Conservation (phyloP, 805 yeast genomes). For the Candida oleophila region DNA sequence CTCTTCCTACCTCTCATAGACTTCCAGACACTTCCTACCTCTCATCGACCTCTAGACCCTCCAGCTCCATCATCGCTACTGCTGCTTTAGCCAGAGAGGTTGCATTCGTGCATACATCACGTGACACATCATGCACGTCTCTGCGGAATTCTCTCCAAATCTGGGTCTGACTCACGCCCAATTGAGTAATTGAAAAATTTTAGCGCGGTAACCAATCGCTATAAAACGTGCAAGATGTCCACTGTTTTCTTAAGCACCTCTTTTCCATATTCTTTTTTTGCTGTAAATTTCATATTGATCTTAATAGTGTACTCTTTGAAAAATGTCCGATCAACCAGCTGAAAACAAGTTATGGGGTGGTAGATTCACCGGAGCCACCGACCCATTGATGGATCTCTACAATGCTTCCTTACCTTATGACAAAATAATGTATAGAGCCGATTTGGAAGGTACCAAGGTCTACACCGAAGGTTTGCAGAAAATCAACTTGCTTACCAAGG, state of each 20-base stretch:
- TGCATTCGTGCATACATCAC: too few species aligned
- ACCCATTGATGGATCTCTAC: constrained; percentile 95
- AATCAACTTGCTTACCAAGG: constrained; percentile 66
- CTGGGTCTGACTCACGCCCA: constrained; percentile 1
- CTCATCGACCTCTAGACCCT: too few species aligned
- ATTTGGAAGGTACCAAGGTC: constrained; percentile 89
- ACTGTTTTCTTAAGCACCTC: background rate
- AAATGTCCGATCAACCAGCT: constrained; percentile 46
- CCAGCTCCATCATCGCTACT: too few species aligned
- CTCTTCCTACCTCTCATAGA: too few species aligned
- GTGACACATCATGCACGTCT: too few species aligned
- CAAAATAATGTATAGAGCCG: constrained; percentile 91
- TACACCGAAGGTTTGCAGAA: constrained; percentile 86
- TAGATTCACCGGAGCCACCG: constrained; percentile 94
- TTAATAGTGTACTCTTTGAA: too few species aligned
- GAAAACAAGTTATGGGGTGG: constrained; percentile 96
- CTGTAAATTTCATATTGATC: too few species aligned
- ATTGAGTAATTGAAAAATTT: constrained; percentile 6
- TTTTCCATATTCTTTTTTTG: background rate
- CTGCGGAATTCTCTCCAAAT: too few species aligned
- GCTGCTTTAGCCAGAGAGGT: too few species aligned
- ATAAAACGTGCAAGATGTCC: background rate
- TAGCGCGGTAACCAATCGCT: constrained; percentile 7
- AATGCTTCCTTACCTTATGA: constrained; percentile 97
- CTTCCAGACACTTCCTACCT: too few species aligned